These are phyloP conservation scores for Alopecurus myosuroides DNA, from an alignment of 176 grass and related monocot species.

Conservation along the genomic window DNA sequence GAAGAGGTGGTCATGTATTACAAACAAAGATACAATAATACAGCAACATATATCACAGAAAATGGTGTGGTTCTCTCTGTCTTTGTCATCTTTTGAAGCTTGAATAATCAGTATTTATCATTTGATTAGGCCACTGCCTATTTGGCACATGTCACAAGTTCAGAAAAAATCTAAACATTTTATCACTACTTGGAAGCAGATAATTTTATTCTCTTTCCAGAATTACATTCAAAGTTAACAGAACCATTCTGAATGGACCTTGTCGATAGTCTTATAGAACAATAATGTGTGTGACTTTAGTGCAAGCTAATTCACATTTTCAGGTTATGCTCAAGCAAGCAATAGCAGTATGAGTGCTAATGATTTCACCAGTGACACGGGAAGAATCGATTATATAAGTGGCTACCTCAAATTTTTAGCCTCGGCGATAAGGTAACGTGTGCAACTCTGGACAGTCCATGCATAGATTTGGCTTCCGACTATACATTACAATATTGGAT, in stretches of 20 bases:
- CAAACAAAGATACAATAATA: conserved; percentile 78
- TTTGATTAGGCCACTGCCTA: background rate
- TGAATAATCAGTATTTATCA: background rate
- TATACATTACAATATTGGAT: background rate
- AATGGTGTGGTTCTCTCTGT: conserved; percentile 44
- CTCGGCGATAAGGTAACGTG: conserved; percentile 46
- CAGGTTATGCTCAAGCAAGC: conserved; percentile 51
- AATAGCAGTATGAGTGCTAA: conserved; percentile 27
- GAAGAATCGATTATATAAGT: conserved; percentile 39
- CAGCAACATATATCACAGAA: conserved; percentile 59
- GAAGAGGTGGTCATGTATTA: conserved; percentile 54
- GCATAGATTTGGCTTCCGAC: background rate
- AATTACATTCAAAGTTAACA: background rate
- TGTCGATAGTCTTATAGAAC: background rate
- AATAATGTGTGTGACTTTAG: background rate
- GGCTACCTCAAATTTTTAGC: conserved; percentile 53
- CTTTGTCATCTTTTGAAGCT: background rate
- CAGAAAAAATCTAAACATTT: background rate
- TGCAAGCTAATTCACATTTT: background rate
- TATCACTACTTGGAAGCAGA: background rate
- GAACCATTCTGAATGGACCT: background rate
- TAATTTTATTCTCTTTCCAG: background rate
- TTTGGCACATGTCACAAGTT: background rate
- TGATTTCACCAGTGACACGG: conserved; percentile 36
- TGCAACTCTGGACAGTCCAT: background rate